These are phyloP conservation scores for Solanum virginianum DNA, from an alignment of 257 asterid genomes.

Conservation along the genomic window DNA sequence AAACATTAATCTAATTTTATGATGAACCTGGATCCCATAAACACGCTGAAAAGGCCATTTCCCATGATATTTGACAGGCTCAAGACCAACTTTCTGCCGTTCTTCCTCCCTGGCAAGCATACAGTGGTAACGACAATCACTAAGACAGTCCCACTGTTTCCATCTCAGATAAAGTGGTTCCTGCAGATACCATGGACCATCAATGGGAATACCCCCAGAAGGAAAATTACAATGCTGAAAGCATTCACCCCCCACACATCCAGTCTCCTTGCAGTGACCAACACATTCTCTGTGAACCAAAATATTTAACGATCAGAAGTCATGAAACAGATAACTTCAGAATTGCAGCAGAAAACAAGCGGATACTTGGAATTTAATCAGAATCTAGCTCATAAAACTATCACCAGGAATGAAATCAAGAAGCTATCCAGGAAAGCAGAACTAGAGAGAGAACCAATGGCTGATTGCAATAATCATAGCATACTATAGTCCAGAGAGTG, in stretches of 20 bases:
- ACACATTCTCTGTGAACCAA: constrained; percentile 49
- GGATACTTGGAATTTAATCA: neutral
- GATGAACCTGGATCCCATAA: constrained; percentile 69
- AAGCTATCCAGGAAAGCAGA: neutral
- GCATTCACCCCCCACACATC: constrained; percentile 68
- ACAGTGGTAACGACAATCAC: constrained; percentile 72
- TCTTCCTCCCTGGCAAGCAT: constrained; percentile 74
- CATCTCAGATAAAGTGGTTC: constrained; percentile 78
- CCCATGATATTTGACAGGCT: constrained; percentile 71
- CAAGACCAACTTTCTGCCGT: constrained; percentile 46
- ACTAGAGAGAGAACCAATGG: neutral
- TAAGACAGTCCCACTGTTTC: constrained; percentile 83
- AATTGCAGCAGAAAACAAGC: neutral
- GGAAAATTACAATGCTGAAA: constrained; percentile 78
- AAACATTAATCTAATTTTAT: neutral
- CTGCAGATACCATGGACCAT: constrained; percentile 83
- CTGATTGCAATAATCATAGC: neutral
- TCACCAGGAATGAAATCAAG: neutral
- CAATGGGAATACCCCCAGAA: constrained; percentile 37
- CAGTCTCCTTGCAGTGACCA: constrained; percentile 69
- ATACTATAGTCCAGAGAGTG: neutral
- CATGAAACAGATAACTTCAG: neutral
- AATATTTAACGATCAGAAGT: constrained; percentile 1
- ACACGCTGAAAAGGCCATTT: constrained; percentile 75
- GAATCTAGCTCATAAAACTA: neutral